Base-by-base conservation (phyloP, 1,284 basidiomycete species). In the Marasmius tenuissimus region DNA sequence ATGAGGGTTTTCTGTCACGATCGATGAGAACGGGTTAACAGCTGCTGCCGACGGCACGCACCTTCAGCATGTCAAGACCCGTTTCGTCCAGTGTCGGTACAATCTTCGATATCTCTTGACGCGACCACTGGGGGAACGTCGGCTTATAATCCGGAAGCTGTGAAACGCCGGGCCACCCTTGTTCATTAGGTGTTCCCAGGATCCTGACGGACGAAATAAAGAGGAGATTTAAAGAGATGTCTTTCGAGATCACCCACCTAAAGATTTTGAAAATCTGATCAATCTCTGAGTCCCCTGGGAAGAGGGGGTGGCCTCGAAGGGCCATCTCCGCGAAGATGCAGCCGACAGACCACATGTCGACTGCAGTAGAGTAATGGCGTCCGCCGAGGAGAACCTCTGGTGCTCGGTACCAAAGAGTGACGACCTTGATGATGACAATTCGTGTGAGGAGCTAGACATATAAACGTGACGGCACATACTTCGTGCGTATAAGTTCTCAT, bases 191-290 rank as follows among this genome's bases (percentile, higher is more conserved):
- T n/a, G 97, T 99, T 20, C 97, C 97, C 57, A 98, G 84, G 38
- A 96, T 84, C 70, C 95, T 96, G 62, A 63, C 42, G 20, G 20
- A 34, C 57, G 27, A 20, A 16, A 9, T 20, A n/a, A 39, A n/a
- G 38, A 45, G 52, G 3, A 50, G 42, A 40, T 14, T 56, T 27
- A 38, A 45, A 47, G 16, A 35, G 18, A 12, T 48, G 38, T 47
- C 42, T 12, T 27, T 57, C 62, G 48, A 47, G 45, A 33, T 34
- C 70, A 83, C 61, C 14, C 64, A 93, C 94, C 93, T 87, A 85
- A 99, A 99, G 72, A 98, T 99, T 77, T 96, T 94, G 86, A 98
- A 99, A 69, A 99, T 99, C 79, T 99, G 96, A 78, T 99, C 97
- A 70, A 99, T 99, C 78, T 99, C 97, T 34, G 96, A 98, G 78